Evolutionary conservation across 257 asterid species (phyloP), one percentile per base, ranked within the genome.

Genomic region (Perilla frutescens): DNA sequence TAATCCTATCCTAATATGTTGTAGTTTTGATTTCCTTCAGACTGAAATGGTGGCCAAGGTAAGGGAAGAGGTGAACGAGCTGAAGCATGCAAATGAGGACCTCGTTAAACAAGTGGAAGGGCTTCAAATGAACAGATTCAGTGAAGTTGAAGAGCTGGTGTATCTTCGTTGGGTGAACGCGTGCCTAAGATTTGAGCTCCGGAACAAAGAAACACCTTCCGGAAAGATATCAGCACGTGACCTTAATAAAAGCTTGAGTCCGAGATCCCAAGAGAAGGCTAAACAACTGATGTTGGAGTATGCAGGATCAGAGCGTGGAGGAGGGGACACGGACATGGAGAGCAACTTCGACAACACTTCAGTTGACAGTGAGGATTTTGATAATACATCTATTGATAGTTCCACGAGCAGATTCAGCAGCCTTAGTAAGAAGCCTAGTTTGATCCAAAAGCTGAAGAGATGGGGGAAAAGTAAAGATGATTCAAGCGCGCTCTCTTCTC

Each of bases 131-230:
- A 95, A 92, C 76, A 84, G 99, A 67, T 95, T 95, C 81, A 88
- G 96, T 48, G 99, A 95, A 83, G 99, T 95, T 2, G 98, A 95
- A 81, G 99, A 95, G 84, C 89, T 95, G 7, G 99, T 95, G 5
- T 95, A 95, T 68, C 97, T 95, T 70, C 99, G 99, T 66, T 95
- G 99, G 99, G 96, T 95, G 37, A 95, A 95, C 7, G 96, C 99
- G 0, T 92, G 99, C 70, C 84, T 95, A 72, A 84, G 97, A 77
- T 95, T 60, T 11, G 99, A 95, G 84, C 97, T 95, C n/a, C 88
- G 94, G 1, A 89, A 91, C 88, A 78, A 85, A 72, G 96, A 87
- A 83, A 85, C 87, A 2, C 97, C 96, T 0, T 61, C 90, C 4
- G 97, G 99, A 47, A 95, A 85, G 82, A 32, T 79, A 29, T 88